phyloP scores from a whole-genome alignment of 768 basidiomycete species.

The Podaxis sp. region DNA sequence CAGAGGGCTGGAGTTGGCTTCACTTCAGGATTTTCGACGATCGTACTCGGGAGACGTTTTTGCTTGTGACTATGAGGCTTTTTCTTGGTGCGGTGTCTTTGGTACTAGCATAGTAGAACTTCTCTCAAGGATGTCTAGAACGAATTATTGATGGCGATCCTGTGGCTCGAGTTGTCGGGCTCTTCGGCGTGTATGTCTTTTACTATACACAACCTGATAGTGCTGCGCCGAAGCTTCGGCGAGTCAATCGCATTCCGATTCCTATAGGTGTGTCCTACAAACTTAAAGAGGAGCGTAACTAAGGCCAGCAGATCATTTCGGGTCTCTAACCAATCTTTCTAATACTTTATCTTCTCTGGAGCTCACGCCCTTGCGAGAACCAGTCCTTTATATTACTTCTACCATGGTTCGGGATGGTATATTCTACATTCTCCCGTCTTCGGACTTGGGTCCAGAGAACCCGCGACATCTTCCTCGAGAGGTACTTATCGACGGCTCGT shows the following conservation, averaged over 20 bases:
- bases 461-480: constrained; percentile 74
- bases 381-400: constrained; percentile 50
- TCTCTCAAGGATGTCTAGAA: constrained; percentile 40
- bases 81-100: constrained; percentile 56
- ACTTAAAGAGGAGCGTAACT: constrained; percentile 6
- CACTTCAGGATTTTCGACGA: constrained; percentile 75
- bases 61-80: constrained; percentile 57
- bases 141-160: constrained; percentile 48
- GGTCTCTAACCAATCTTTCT: constrained; percentile 49
- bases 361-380: constrained; percentile 47
- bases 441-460: constrained; percentile 48
- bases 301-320: constrained; percentile 53
- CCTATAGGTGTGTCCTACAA: constrained; percentile 48
- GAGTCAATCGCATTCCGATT: constrained; percentile 56
- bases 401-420: constrained; percentile 44
- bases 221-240: constrained; percentile 50
- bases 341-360: constrained; percentile 38
- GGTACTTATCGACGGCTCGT: constrained; percentile 48
- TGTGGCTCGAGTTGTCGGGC: constrained; percentile 54
- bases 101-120: not conserved
- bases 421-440: constrained; percentile 63
- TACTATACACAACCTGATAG: constrained; percentile 64
- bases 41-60: constrained; percentile 61
- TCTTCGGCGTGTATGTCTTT: constrained; percentile 74
- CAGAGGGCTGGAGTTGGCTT: constrained; percentile 71